A percentile compares a stretch with the other conserved stretches of the same genome.
phyloP scores from a whole-genome alignment of 2,329 filamentous ascomycete genomes.

The Aspergillus pseudonomiae region DNA sequence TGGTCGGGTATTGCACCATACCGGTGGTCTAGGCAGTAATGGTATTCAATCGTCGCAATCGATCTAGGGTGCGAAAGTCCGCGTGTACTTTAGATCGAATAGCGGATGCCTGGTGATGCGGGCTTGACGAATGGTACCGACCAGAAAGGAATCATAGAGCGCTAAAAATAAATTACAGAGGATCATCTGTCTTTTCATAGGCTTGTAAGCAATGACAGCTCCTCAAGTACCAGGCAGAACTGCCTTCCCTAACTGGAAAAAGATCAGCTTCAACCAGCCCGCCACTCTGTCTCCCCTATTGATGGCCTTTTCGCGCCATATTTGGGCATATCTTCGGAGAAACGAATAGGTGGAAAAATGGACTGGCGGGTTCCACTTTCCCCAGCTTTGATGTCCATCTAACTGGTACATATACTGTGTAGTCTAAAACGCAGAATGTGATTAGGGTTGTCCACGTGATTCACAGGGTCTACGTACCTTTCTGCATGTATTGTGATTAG shows the following conservation, averaged over 20 bases:
- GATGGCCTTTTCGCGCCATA: not conserved
- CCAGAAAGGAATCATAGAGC: not conserved
- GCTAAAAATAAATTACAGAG: not conserved
- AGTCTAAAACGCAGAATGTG: not conserved
- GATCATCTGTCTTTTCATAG: not conserved
- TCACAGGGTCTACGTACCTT: not conserved
- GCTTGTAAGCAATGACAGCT: not conserved
- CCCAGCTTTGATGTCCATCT: not conserved
- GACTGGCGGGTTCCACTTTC: not conserved
- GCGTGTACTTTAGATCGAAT: not conserved
- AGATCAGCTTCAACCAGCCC: not conserved
- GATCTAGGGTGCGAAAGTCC: not conserved
- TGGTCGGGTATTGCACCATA: not conserved
- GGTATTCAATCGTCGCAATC: not conserved
- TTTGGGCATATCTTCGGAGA: not conserved
- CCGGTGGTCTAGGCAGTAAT: not conserved
- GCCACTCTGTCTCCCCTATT: not conserved
- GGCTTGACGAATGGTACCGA: not conserved
- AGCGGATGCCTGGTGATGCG: not conserved
- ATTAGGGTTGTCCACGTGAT: not conserved
- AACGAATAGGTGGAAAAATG: not conserved
- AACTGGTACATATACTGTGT: not conserved
- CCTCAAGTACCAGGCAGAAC: not conserved
- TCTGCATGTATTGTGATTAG: not conserved
- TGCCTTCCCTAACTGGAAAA: not conserved